Evolutionary conservation across 305 asterid species (phyloP).

Genomic region (Fraxinus sp.): DNA sequence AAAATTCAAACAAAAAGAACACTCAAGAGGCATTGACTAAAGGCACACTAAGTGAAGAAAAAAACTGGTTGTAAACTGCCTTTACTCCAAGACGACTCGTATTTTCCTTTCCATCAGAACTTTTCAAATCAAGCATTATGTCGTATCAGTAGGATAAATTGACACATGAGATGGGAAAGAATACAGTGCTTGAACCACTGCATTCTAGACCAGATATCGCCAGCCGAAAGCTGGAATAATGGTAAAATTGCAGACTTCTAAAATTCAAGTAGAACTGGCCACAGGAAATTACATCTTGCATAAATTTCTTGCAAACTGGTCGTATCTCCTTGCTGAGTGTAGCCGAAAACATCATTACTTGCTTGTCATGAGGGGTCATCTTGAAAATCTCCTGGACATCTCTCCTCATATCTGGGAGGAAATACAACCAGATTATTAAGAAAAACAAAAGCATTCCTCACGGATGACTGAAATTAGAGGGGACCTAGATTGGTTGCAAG

Average conservation of each 20-base stretch:
- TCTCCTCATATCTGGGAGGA: constrained; percentile 70
- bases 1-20: not conserved
- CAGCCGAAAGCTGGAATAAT: constrained; percentile 43
- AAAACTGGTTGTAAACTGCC: constrained; percentile 4
- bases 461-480: not conserved
- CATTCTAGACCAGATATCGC: constrained; percentile 29
- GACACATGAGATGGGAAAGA: constrained; percentile 24
- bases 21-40: not conserved
- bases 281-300: constrained; percentile 90
- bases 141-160: constrained; percentile 23
- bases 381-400: constrained; percentile 90
- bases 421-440: constrained; percentile 8
- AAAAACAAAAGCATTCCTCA: not conserved
- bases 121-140: constrained; percentile 25
- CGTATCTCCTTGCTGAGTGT: constrained; percentile 94
- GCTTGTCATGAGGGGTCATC: constrained; percentile 91
- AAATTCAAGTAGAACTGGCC: constrained; percentile 58
- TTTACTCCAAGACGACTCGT: constrained; percentile 5
- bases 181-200: constrained; percentile 40
- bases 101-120: constrained; percentile 21
- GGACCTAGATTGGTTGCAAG: not conserved
- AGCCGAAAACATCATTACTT: constrained; percentile 93
- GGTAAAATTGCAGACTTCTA: constrained; percentile 46
- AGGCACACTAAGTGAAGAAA: constrained; percentile 1
- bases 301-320: constrained; percentile 90